phyloP scores from a whole-genome alignment of 306 rosid species.

The Quercus engelmannii region DNA sequence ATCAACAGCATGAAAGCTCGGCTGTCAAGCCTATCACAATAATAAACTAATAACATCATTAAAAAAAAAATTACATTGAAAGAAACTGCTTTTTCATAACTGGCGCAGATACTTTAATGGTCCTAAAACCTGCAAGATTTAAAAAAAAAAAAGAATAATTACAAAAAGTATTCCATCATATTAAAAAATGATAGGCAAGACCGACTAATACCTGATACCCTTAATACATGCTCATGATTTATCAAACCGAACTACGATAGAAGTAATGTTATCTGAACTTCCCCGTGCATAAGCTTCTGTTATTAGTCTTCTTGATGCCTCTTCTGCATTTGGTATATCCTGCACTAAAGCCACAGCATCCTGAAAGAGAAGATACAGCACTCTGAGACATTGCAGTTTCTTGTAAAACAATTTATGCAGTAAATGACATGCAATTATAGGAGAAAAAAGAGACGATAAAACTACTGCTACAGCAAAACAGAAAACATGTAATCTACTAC shows the following conservation, averaged over 20 bases:
- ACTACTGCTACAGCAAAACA: not conserved
- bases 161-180: not conserved
- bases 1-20: constrained; percentile 14
- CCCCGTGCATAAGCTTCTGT: constrained; percentile 76
- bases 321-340: constrained; percentile 68
- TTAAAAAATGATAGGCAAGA: constrained; percentile 7
- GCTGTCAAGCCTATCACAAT: constrained; percentile 11
- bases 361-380: constrained; percentile 35
- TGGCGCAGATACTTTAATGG: constrained; percentile 11
- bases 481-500: not conserved
- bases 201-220: constrained; percentile 17
- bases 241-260: constrained; percentile 81
- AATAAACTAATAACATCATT: constrained; percentile 9
- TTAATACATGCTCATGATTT: constrained; percentile 35
- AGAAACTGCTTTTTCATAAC: not conserved
- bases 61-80: constrained; percentile 12
- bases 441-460: not conserved
- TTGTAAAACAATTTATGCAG: not conserved
- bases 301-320: constrained; percentile 65
- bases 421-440: not conserved
- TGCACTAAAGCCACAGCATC: constrained; percentile 75
- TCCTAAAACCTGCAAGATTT: constrained; percentile 27
- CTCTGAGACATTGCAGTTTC: constrained; percentile 14
- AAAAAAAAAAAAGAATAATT: not conserved
- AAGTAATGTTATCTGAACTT: constrained; percentile 87